phyloP scores from a whole-genome alignment of 164 flowering plant species.

The Umbilicus rupestris region DNA sequence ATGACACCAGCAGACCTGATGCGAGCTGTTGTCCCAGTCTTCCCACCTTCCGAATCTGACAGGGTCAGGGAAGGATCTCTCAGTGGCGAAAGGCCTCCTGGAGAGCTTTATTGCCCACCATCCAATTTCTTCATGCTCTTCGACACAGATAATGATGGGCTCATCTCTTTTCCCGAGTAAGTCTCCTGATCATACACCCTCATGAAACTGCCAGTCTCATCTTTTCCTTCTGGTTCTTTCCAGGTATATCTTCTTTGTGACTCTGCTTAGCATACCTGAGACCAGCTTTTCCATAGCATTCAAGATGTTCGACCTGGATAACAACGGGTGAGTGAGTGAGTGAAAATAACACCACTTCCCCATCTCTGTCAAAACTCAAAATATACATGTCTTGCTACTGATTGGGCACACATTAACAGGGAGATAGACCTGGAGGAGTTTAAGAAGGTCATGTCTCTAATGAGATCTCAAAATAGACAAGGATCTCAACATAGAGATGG shows the following conservation, averaged over 20 bases:
- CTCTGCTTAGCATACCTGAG: slow-evolving; percentile 82
- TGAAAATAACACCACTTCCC: too few species aligned
- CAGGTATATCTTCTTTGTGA: slow-evolving; percentile 85
- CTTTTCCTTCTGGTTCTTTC: background rate
- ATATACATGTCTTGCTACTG: background rate
- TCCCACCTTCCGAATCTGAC: slow-evolving; percentile 72
- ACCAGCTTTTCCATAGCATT: slow-evolving; percentile 77
- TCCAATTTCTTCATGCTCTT: slow-evolving; percentile 80
- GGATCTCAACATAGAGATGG: slow-evolving; percentile 70
- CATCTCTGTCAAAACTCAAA: background rate
- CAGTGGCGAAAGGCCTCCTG: slow-evolving; percentile 54
- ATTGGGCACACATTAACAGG: slow-evolving; percentile 25
- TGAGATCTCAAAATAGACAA: slow-evolving; percentile 67
- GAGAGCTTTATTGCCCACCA: slow-evolving; percentile 50
- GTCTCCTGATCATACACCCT: slow-evolving; percentile 9
- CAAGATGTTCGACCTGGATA: slow-evolving; percentile 81
- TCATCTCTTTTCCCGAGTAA: slow-evolving; percentile 79
- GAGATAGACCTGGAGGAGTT: slow-evolving; percentile 75
- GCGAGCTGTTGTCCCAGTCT: slow-evolving; percentile 88
- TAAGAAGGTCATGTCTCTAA: slow-evolving; percentile 76
- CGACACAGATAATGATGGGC: slow-evolving; percentile 73
- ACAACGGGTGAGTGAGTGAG: slow-evolving; percentile 54
- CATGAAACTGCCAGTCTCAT: background rate
- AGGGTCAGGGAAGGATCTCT: slow-evolving; percentile 60
- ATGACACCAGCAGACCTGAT: slow-evolving; percentile 91